These are phyloP conservation scores for Crithidia fasciculata DNA, from an alignment of 208 protist species.

Conservation along the genomic window DNA sequence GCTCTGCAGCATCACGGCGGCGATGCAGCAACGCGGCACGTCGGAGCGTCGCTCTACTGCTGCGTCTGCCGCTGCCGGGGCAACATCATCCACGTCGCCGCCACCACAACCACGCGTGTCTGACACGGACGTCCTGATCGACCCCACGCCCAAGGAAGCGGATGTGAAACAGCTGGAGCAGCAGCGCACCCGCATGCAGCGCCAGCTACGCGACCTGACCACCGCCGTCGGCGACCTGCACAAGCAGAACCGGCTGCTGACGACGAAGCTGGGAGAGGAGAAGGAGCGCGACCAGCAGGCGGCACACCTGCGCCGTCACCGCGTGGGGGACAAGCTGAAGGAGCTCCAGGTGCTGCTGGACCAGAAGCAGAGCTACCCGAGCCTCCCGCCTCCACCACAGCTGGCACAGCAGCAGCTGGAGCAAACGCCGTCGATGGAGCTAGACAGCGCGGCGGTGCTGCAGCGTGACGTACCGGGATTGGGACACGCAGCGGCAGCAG, in stretches of 20 bases:
- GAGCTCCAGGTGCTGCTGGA: conserved; percentile 31
- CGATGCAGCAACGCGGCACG: not conserved
- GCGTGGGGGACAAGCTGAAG: conserved; percentile 38
- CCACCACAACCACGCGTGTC: not conserved
- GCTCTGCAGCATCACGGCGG: conserved; percentile 9
- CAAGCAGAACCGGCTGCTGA: conserved; percentile 82
- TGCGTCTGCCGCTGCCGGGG: not conserved
- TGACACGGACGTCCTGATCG: conserved; percentile 53
- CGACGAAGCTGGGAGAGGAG: conserved; percentile 83
- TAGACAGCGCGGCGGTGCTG: not conserved
- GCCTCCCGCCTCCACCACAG: not conserved
- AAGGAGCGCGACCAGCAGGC: conserved; percentile 71
- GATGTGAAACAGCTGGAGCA: conserved; percentile 69
- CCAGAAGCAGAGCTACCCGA: conserved; percentile 20
- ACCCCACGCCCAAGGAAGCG: conserved; percentile 68
- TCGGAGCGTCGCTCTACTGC: too few species aligned
- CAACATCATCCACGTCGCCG: not conserved
- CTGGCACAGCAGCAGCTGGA: not conserved
- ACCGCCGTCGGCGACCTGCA: conserved; percentile 65
- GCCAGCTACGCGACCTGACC: conserved; percentile 66
- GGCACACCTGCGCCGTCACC: conserved; percentile 57
- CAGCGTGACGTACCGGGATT: not conserved
- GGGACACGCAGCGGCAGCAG: not conserved
- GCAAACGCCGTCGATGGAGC: too few species aligned
- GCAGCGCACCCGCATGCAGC: conserved; percentile 67